Evolutionary conservation across 495 filamentous ascomycete species (phyloP), one percentile per base, ranked within the genome.

Genomic region (Cetradonia linearis): DNA sequence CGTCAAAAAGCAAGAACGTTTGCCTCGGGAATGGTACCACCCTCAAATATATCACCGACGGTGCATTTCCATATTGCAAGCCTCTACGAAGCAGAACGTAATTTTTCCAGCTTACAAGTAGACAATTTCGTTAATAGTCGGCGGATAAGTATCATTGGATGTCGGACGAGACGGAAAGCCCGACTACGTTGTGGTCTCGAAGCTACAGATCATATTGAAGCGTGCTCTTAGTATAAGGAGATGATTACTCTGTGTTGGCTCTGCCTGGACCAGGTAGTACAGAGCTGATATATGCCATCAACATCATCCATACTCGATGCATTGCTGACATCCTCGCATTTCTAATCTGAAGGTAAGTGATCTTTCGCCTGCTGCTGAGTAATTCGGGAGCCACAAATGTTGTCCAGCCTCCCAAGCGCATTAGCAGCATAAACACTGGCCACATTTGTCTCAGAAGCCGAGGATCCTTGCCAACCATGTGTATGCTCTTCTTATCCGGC

Each of bases 341-440:
- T 58, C 62, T 86, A 13, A 65, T 87, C 7, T 88, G 85, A 83
- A 81, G 74, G 78, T 77, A 64, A 53, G 70, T 37, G 13, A 31
- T 30, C 3, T 30, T 16, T 28, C 31, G 14, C 28, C 18, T 28
- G 16, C n/a, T 16, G 49, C 49, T 28, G 27, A 56, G 8, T 18
- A n/a, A 8, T 25, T 27, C 25, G 18, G 18, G 11, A 23, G 16
- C 25, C 20, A 30, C 27, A 25, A 38, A 8, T 33, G n/a, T 13
- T n/a, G 8, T 13, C 23, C 59, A 83, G 83, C 71, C 72, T 91
- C 4, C 88, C 88, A 0, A 87, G 86, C 3, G 88, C 87, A 13
- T 61, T 89, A 7, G 87, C 81, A 33, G 88, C 88, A 84, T 89
- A 82, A 62, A 85, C 69, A 1, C 75, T 93, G 6, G 79, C 85